These are phyloP conservation scores for Neonectria coccinea DNA, from an alignment of 2,329 filamentous ascomycete species.

Conservation along the genomic window DNA sequence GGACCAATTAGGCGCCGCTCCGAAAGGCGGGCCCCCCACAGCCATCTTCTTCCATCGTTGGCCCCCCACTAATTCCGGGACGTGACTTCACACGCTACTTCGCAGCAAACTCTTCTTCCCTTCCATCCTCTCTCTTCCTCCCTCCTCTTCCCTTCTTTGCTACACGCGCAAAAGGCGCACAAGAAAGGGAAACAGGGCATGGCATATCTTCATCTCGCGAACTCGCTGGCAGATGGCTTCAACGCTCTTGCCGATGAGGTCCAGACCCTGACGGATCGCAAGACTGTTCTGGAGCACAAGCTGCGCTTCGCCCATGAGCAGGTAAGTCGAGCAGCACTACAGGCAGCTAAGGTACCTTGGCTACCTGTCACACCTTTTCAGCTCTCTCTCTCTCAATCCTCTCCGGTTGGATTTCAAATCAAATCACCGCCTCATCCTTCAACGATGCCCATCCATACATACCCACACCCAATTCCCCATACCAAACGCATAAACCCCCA, in stretches of 20 bases:
- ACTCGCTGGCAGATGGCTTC: constrained; percentile 73
- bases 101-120: constrained; percentile 33
- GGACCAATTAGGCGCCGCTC: constrained; percentile 19
- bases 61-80: constrained; percentile 18
- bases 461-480: constrained; percentile 19
- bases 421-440: constrained; percentile 10
- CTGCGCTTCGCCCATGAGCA: constrained; percentile 74
- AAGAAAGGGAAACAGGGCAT: constrained; percentile 45
- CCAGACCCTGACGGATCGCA: constrained; percentile 71
- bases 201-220: constrained; percentile 58
- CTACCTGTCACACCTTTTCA: constrained; percentile 19
- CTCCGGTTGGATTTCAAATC: constrained; percentile 35
- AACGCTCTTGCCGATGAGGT: constrained; percentile 74
- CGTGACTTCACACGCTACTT: constrained; percentile 27
- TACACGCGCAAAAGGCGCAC: constrained; percentile 27
- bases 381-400: not conserved
- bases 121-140: constrained; percentile 29
- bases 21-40: not conserved
- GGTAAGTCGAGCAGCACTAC: constrained; percentile 58
- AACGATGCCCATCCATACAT: not conserved
- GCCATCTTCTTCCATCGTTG: not conserved
- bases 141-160: constrained; percentile 30
- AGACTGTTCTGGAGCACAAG: constrained; percentile 75
- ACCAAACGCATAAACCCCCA: constrained; percentile 22
- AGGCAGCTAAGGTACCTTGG: not conserved